Evolutionary conservation across 305 asterid species (phyloP), one percentile per base, ranked within the genome.

Genomic region (Fraxinus paxiana): DNA sequence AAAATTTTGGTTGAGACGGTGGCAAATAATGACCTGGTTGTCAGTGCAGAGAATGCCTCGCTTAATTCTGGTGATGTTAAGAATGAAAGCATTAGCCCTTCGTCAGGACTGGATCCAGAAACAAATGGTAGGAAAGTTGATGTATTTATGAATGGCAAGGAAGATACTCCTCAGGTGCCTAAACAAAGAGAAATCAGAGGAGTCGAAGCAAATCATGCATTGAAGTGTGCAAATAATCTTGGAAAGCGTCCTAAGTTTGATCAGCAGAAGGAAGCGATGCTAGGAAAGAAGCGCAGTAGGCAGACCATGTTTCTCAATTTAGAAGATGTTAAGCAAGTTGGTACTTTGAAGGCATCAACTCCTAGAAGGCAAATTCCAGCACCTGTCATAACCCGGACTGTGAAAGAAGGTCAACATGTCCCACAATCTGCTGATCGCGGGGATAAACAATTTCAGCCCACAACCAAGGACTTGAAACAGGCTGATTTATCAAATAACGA

Each of bases 251-350:
- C 96, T 43, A 91, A 89, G 89, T 48, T 96, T 86, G 97, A 96
- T 87, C 98, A 89, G 37, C 95, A 92, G 75, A 96, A 96, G 87
- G 99, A 96, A 87, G 95, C 85, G 26, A 93, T 93, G 98, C 91
- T 96, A 71, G 99, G 99, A 79, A 96, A 96, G 83, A 94, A 92
- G 86, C 97, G 98, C 30, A 93, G 90, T 86, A 89, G 99, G 90
- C 95, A 90, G 92, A 96, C 99, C 76, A 91, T 96, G 98, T 90
- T 94, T 85, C 92, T 94, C 83, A 92, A 96, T 85, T 88, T 93
- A 87, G 98, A 96, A 80, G 99, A 96, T 87, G 92, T 94, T 78
- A 93, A 95, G 86, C 98, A 93, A 90, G 97, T 77, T 81, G 97
- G 97, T 61, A 86, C 88, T 35, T 61, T 88, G 67, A 96, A 94